Evolutionary conservation across 1,139 yeast species (phyloP).

Genomic region (Debaryomyces subglobosus): DNA sequence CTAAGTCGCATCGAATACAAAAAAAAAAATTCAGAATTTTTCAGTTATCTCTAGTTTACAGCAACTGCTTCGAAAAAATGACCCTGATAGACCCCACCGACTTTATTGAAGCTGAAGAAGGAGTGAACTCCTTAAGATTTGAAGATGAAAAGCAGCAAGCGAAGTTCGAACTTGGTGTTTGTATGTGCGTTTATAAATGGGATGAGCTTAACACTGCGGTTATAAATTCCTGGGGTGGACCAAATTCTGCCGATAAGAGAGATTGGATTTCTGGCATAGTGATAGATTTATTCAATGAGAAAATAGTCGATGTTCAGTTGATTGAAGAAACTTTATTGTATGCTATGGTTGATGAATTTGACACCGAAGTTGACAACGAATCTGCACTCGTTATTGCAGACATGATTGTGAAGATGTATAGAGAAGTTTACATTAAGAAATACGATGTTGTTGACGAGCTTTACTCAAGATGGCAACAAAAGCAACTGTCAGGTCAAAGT

Average conservation of each 20-base stretch:
- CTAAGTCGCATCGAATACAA: neutral
- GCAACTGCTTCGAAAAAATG: constrained; percentile 18
- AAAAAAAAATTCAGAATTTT: neutral
- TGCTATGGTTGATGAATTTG: constrained; percentile 96
- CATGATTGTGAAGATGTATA: constrained; percentile 64
- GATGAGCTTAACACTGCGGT: constrained; percentile 88
- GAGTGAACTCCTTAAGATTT: constrained; percentile 49
- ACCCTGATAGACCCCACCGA: constrained; percentile 48
- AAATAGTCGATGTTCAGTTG: constrained; percentile 69
- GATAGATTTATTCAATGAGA: constrained; percentile 73
- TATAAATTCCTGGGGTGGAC: constrained; percentile 97
- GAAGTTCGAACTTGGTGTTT: constrained; percentile 89
- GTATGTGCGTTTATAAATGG: constrained; percentile 89
- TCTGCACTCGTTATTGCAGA: constrained; percentile 78
- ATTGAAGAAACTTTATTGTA: constrained; percentile 84
- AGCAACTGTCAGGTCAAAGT: constrained; percentile 41
- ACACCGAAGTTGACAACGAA: constrained; percentile 84
- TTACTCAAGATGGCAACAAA: constrained; percentile 60
- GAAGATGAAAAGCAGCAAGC: constrained; percentile 71
- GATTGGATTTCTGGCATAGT: constrained; percentile 92
- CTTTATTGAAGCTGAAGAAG: constrained; percentile 46
- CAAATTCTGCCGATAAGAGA: constrained; percentile 84
- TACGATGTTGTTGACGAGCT: constrained; percentile 59
- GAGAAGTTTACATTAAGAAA: constrained; percentile 57
- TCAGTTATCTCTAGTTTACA: neutral